These are phyloP conservation scores for Podaxis pistillaris DNA, from an alignment of 768 basidiomycete species.

Conservation along the genomic window DNA sequence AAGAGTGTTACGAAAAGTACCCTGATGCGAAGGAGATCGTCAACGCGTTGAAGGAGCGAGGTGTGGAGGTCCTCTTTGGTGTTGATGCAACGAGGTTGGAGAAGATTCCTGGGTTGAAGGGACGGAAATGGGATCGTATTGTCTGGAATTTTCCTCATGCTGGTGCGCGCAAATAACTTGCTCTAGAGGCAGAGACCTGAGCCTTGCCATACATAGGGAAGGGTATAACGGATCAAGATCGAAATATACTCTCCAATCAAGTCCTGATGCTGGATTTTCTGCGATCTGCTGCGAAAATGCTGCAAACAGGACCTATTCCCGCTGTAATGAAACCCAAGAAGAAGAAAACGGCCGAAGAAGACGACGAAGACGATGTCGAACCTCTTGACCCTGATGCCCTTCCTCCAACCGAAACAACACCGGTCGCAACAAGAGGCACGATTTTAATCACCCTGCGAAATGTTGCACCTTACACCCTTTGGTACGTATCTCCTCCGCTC, in stretches of 20 bases:
- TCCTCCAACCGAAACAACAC: constrained; percentile 14
- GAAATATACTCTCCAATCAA: constrained; percentile 91
- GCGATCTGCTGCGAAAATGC: constrained; percentile 61
- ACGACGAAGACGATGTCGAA: constrained; percentile 27
- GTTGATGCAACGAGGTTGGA: constrained; percentile 84
- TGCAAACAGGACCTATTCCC: constrained; percentile 59
- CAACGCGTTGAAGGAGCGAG: constrained; percentile 46
- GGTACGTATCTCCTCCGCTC: constrained; percentile 44
- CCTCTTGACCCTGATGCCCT: constrained; percentile 18
- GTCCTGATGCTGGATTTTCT: constrained; percentile 79
- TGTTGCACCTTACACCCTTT: constrained; percentile 82
- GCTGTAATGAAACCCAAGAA: constrained; percentile 36
- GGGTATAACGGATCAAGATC: constrained; percentile 90
- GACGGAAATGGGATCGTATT: constrained; percentile 69
- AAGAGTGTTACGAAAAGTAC: constrained; percentile 80
- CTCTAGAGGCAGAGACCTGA: background rate
- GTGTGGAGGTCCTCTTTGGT: constrained; percentile 72
- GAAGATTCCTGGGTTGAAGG: constrained; percentile 54
- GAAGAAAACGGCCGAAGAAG: constrained; percentile 50
- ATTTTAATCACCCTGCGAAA: constrained; percentile 86
- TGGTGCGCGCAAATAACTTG: constrained; percentile 46
- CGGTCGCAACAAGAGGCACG: constrained; percentile 53
- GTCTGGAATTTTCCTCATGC: constrained; percentile 98
- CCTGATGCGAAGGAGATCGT: constrained; percentile 68
- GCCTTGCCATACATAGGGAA: constrained; percentile 48